Evolutionary conservation across 345 rosid species (phyloP).

Genomic region (Tarenaya hassleriana): DNA sequence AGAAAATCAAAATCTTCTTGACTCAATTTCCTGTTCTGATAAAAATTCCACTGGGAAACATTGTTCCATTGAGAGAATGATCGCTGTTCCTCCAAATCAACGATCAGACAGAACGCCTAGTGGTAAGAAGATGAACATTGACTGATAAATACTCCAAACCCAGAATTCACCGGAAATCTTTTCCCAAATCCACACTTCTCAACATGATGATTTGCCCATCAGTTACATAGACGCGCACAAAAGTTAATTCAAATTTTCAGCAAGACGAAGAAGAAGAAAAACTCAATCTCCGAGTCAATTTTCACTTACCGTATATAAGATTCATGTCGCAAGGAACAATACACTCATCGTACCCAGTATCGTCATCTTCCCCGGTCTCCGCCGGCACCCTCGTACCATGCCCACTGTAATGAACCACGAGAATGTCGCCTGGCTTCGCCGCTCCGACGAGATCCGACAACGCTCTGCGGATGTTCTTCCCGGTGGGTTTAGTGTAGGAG

Average conservation of each 20-base stretch:
- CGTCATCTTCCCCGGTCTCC: constrained; percentile 91
- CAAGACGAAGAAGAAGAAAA: neutral
- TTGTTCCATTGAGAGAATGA: too few species aligned
- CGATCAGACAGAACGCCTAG: too few species aligned
- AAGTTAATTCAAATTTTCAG: neutral
- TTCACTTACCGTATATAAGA: constrained; percentile 66
- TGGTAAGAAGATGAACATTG: too few species aligned
- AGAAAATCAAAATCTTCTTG: neutral
- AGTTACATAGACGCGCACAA: too few species aligned
- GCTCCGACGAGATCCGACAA: constrained; percentile 42
- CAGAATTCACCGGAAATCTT: too few species aligned
- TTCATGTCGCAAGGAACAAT: constrained; percentile 94
- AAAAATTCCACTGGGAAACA: too few species aligned
- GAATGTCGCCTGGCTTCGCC: constrained; percentile 51
- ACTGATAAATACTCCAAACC: too few species aligned
- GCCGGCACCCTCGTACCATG: constrained; percentile 90
- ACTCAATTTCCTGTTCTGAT: too few species aligned
- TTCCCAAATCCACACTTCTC: neutral
- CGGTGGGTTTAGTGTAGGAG: constrained; percentile 59
- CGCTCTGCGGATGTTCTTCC: constrained; percentile 64
- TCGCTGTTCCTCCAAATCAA: too few species aligned
- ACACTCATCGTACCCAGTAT: constrained; percentile 94
- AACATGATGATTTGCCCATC: neutral
- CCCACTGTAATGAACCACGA: constrained; percentile 86
- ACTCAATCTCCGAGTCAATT: neutral